These are phyloP conservation scores for Cryoendolithus antarcticus DNA, from an alignment of 2,329 filamentous ascomycete genomes.

Conservation along the genomic window DNA sequence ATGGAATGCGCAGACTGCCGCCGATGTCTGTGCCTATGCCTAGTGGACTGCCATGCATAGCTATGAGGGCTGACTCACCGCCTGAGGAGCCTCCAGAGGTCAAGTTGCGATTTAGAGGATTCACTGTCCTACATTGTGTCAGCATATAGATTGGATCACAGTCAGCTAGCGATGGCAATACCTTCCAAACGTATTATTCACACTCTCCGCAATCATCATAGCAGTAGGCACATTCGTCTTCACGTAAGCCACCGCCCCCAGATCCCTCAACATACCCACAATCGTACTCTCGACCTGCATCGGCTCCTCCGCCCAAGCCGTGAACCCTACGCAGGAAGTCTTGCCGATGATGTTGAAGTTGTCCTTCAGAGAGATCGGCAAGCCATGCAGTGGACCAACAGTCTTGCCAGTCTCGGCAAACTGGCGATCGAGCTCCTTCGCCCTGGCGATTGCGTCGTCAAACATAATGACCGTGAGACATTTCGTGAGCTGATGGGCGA, in stretches of 20 bases:
- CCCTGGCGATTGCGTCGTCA: conserved; percentile 38
- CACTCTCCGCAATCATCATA: conserved; percentile 57
- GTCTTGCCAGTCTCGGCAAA: conserved; percentile 32
- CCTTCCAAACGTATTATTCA: conserved; percentile 53
- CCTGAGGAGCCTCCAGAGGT: conserved; percentile 56
- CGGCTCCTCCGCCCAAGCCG: conserved; percentile 47
- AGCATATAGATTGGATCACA: too few species aligned
- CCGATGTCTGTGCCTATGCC: conserved; percentile 55
- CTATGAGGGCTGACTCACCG: conserved; percentile 53
- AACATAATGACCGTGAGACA: conserved; percentile 49
- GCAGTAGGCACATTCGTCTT: conserved; percentile 60
- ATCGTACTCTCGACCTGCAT: conserved; percentile 44
- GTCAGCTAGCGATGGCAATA: background rate
- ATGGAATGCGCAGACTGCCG: conserved; percentile 44
- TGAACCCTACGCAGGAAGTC: conserved; percentile 53
- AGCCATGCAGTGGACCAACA: conserved; percentile 54
- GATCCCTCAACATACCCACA: conserved; percentile 44
- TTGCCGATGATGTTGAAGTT: conserved; percentile 52
- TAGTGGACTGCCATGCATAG: conserved; percentile 45
- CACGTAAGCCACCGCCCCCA: conserved; percentile 55
- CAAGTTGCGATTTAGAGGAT: conserved; percentile 46
- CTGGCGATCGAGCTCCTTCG: conserved; percentile 41
- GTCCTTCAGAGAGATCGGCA: conserved; percentile 58
- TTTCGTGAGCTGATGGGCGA: conserved; percentile 47
- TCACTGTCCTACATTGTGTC: conserved; percentile 26